Evolutionary conservation across 768 basidiomycete genomes (phyloP), one percentile per base, ranked within the genome.

Genomic region (Heimioporus sp.): DNA sequence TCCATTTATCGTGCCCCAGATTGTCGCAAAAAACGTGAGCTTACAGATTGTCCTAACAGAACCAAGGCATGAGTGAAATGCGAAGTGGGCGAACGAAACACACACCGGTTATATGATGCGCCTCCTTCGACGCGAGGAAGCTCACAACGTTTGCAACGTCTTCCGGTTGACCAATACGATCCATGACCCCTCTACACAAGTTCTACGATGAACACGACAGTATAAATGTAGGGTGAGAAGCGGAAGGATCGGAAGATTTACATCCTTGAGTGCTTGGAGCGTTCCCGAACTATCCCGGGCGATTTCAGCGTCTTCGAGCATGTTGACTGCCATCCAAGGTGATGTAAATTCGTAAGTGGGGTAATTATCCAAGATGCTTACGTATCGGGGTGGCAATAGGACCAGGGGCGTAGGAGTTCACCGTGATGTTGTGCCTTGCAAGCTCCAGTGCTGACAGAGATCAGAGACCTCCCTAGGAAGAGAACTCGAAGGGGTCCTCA

Each of bases 391-490:
- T 75, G 3, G 54, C 36, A 24, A 73, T 61, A 9, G 54, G 37
- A 6, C 73, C 72, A 0, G 74, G 74, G 5, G 72, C 68, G 41
- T 75, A 76, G 0, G 66, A 56, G 35, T 74, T 73, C 6, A 72
- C 73, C 0, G 72, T 73, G n/a, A 74, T 72, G 12, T 58, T 49
- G 37, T 72, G 51, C 24, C 48, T 35, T 0, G 64, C 66, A 24
- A 70, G 55, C 52, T 73, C 73, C 24, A 59, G 9, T 16, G 62
- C 53, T 55, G 15, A 6, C n/a, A 9, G 5, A 35, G 17, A 38
- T 38, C 37, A 17, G 37, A 19, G 13, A 21, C 13, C n/a, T 19
- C 10, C 10, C 32, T 7, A 5, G 13, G 24, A 15, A 50, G 15
- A 16, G 19, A 3, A 20, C 17, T 32, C 7, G 34, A 36, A 5